Evolutionary conservation across 2,329 filamentous ascomycete species (phyloP).

Genomic region (Arthroderma uncinatum): DNA sequence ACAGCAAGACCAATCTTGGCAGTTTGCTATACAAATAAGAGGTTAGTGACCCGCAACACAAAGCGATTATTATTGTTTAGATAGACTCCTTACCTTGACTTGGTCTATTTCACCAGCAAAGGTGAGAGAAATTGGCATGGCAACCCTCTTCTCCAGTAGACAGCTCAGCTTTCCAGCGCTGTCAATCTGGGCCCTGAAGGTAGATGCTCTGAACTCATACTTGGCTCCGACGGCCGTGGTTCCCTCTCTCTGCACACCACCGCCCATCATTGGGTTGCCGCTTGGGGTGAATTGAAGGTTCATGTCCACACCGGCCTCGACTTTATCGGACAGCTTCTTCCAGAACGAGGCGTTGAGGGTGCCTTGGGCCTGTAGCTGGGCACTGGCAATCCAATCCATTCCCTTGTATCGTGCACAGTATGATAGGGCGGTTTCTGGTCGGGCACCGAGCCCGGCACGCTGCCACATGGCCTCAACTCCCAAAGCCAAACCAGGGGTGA

Average conservation of each 20-base stretch:
- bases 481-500: conserved; percentile 76
- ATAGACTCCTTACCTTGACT: conserved; percentile 59
- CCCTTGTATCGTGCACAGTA: conserved; percentile 89
- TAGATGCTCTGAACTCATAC: conserved; percentile 94
- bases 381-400: conserved; percentile 82
- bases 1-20: conserved; percentile 92
- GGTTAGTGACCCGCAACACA: conserved; percentile 6
- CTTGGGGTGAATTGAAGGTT: conserved; percentile 69
- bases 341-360: conserved; percentile 87
- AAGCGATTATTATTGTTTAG: not conserved
- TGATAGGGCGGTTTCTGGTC: conserved; percentile 81
- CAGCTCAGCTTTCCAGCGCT: conserved; percentile 88
- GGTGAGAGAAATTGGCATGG: conserved; percentile 81
- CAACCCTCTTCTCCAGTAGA: conserved; percentile 89
- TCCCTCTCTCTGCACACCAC: conserved; percentile 71
- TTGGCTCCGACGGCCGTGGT: conserved; percentile 87
- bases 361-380: conserved; percentile 79
- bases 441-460: conserved; percentile 67
- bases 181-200: conserved; percentile 92
- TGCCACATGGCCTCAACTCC: conserved; percentile 93
- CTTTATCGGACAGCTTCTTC: conserved; percentile 82
- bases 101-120: conserved; percentile 97
- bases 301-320: conserved; percentile 91
- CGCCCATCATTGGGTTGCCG: conserved; percentile 59
- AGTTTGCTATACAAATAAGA: conserved; percentile 54